Percentiles rank a stretch among this genome's conserved stretches.
Conservation (phyloP, 2,329 filamentous ascomycete genomes). For the Dothideomycetes sp. region DNA sequence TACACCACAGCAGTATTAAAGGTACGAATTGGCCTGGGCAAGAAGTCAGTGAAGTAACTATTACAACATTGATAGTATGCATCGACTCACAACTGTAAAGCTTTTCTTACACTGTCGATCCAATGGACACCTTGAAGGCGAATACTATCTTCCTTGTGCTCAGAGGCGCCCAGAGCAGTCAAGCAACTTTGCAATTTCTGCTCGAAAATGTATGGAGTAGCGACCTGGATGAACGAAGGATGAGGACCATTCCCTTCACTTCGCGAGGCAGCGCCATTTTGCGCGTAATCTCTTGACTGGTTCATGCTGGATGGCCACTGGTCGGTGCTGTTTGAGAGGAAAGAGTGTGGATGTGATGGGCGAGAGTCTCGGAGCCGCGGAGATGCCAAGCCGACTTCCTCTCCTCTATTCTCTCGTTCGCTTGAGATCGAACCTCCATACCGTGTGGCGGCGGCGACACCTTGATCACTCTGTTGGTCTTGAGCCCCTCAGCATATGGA, state of each 20-base stretch:
- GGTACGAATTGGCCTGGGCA: conserved; percentile 68
- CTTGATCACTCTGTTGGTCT: conserved; percentile 1
- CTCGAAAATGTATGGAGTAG: conserved; percentile 72
- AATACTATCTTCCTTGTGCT: conserved; percentile 66
- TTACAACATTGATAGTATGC: conserved; percentile 4
- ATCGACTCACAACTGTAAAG: conserved; percentile 59
- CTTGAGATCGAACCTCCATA: too few relatives aligned
- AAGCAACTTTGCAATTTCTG: conserved; percentile 68
- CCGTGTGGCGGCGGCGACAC: too few relatives aligned
- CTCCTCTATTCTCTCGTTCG: too few relatives aligned
- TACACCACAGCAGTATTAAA: conserved; percentile 87
- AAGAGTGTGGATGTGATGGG: neutral
- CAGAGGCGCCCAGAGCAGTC: conserved; percentile 57
- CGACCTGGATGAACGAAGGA: conserved; percentile 55
- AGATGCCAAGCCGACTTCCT: neutral
- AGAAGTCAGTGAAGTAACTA: conserved; percentile 7
- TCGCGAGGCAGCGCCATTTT: neutral
- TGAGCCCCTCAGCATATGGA: too few relatives aligned
- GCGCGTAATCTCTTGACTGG: conserved; percentile 2
- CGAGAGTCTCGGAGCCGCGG: conserved; percentile 3
- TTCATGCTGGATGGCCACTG: conserved; percentile 3
- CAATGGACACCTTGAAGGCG: conserved; percentile 79
- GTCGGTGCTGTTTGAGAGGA: neutral
- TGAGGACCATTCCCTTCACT: conserved; percentile 38
- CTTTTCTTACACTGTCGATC: conserved; percentile 75